Conservation (phyloP, 257 asterid species). For the Nicotiana paniculata region DNA sequence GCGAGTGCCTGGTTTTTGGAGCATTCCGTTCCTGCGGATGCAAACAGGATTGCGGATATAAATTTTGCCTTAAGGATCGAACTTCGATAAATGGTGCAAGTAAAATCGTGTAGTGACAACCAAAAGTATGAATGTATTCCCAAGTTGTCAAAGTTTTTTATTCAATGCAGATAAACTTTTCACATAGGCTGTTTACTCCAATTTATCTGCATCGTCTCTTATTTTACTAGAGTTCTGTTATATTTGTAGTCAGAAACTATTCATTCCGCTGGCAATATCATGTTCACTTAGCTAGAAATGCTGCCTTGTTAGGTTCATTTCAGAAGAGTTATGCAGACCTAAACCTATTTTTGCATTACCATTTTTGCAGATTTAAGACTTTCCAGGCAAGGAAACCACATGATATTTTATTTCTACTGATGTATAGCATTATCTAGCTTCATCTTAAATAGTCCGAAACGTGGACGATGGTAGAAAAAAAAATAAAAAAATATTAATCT, state of each 20-base stretch:
- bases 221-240: background rate
- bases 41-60: background rate
- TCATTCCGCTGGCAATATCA: too few relatives aligned
- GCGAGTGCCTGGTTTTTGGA: slow-evolving; percentile 82
- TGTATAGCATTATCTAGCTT: background rate
- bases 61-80: background rate
- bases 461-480: background rate
- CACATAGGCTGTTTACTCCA: background rate
- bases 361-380: background rate
- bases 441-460: background rate
- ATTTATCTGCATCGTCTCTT: background rate
- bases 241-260: too few relatives aligned
- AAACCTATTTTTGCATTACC: background rate
- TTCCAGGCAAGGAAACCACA: background rate
- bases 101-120: background rate
- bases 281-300: too few relatives aligned
- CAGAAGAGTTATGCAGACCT: too few relatives aligned
- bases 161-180: background rate
- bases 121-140: background rate
- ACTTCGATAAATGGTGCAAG: background rate
- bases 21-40: slow-evolving; percentile 68
- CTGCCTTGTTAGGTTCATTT: too few relatives aligned
- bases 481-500: too few relatives aligned
- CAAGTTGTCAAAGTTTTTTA: background rate
- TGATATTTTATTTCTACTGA: background rate